Conservation (phyloP, 805 yeast genomes). For the Nakazawaea wyomingensis region DNA sequence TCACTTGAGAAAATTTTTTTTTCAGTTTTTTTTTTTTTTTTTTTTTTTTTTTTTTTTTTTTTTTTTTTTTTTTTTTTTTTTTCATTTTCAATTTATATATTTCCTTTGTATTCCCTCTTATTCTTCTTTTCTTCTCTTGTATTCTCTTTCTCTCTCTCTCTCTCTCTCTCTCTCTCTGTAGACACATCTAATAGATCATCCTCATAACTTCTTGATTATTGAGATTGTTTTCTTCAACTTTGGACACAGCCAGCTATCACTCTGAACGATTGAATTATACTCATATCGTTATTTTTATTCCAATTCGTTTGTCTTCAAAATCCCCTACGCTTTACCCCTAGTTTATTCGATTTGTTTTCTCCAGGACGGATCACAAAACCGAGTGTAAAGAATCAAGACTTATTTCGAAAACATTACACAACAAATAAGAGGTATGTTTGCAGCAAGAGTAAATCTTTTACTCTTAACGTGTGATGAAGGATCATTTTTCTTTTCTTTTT, state of each 20-base stretch:
- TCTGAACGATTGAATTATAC: too few species aligned
- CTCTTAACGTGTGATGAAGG: neutral
- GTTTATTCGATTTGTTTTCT: constrained; percentile 6
- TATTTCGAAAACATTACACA: neutral
- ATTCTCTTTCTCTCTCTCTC: constrained; percentile 9
- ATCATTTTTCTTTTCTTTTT: too few species aligned
- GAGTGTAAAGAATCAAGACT: neutral
- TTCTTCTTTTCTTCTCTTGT: constrained; percentile 11
- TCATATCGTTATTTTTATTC: neutral
- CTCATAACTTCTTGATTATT: constrained; percentile 4
- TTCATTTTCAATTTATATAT: constrained; percentile 1
- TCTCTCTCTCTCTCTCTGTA: constrained; percentile 6
- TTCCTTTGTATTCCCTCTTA: neutral
- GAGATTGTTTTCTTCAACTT: neutral
- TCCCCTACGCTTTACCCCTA: neutral
- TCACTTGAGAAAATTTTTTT: constrained; percentile 5
- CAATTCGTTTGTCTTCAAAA: neutral
- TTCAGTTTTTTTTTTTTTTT: too few species aligned
- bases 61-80: constrained; percentile 8
- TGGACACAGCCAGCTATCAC: neutral
- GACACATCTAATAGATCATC: constrained; percentile 7
- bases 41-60: too few species aligned
- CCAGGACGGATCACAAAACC: constrained; percentile 7
- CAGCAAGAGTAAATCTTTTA: too few species aligned
- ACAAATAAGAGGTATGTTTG: neutral